phyloP scores from a whole-genome alignment of 2,329 filamentous ascomycete genomes.

The Fusarium sp. region DNA sequence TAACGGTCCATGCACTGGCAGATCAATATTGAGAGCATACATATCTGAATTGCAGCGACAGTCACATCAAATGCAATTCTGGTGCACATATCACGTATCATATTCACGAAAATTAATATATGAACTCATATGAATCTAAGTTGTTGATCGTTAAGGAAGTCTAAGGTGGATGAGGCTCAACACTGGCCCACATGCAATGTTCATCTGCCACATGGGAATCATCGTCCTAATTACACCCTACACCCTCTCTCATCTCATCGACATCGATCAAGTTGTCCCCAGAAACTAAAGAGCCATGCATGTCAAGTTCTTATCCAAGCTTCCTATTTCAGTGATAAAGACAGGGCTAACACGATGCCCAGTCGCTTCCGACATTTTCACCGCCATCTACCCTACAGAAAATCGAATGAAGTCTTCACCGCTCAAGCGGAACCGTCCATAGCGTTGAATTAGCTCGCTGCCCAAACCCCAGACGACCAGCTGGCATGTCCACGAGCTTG shows the following conservation, averaged over 20 bases:
- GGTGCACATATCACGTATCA: too few relatives aligned
- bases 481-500: conserved; percentile 35
- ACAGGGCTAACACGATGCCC: conserved; percentile 2
- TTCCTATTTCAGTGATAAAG: conserved; percentile 24
- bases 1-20: background rate
- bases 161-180: conserved; percentile 20
- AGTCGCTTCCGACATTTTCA: conserved; percentile 31
- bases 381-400: conserved; percentile 42
- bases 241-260: background rate
- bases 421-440: conserved; percentile 34
- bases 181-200: background rate
- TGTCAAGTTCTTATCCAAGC: conserved; percentile 4
- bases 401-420: conserved; percentile 33
- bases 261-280: background rate
- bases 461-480: conserved; percentile 38
- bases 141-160: background rate
- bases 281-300: background rate
- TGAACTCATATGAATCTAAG: background rate
- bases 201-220: conserved; percentile 1
- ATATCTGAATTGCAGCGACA: background rate
- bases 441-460: conserved; percentile 29
- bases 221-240: background rate
- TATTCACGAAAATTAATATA: background rate
- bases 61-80: background rate
- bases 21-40: background rate